Conservation (phyloP, 495 filamentous ascomycete species). For the Hyaloscypha bicolor region DNA sequence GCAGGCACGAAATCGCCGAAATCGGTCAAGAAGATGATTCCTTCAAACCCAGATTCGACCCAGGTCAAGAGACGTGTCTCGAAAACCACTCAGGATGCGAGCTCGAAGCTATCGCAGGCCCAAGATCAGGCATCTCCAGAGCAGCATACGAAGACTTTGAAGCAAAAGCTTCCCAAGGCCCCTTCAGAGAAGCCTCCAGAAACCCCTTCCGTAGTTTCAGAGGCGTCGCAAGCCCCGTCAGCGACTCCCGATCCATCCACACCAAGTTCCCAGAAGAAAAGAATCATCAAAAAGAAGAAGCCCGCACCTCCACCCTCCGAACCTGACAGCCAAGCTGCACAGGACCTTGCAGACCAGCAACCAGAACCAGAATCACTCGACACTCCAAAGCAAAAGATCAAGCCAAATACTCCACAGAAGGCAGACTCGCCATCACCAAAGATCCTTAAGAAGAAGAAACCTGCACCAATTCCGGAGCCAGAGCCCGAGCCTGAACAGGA, state of each 20-base stretch:
- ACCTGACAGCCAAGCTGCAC: background rate
- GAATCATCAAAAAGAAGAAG: slow-evolving; percentile 26
- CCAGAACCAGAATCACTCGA: background rate
- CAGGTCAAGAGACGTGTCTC: slow-evolving; percentile 15
- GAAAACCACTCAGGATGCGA: slow-evolving; percentile 2
- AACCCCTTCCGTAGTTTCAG: slow-evolving; percentile 4
- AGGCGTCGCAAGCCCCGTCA: slow-evolving; percentile 10
- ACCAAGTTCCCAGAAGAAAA: slow-evolving; percentile 11
- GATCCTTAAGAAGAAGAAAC: slow-evolving; percentile 19
- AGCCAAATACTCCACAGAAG: slow-evolving; percentile 12
- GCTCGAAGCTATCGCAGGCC: background rate
- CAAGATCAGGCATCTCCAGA: slow-evolving; percentile 1
- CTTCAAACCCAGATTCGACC: background rate
- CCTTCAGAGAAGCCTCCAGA: slow-evolving; percentile 8
- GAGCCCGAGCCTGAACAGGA: slow-evolving; percentile 3
- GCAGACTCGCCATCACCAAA: slow-evolving; percentile 14
- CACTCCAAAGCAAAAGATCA: background rate
- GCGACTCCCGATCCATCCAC: slow-evolving; percentile 5
- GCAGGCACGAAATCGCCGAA: slow-evolving; percentile 13
- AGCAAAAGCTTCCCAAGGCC: slow-evolving; percentile 13
- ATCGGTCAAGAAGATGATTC: slow-evolving; percentile 21
- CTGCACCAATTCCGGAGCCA: slow-evolving; percentile 12
- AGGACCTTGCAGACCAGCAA: background rate
- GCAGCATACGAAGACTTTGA: background rate
- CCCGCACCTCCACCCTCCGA: slow-evolving; percentile 1